Evolutionary conservation across 2,329 filamentous ascomycete species (phyloP).

Genomic region (Didymella exigua): DNA sequence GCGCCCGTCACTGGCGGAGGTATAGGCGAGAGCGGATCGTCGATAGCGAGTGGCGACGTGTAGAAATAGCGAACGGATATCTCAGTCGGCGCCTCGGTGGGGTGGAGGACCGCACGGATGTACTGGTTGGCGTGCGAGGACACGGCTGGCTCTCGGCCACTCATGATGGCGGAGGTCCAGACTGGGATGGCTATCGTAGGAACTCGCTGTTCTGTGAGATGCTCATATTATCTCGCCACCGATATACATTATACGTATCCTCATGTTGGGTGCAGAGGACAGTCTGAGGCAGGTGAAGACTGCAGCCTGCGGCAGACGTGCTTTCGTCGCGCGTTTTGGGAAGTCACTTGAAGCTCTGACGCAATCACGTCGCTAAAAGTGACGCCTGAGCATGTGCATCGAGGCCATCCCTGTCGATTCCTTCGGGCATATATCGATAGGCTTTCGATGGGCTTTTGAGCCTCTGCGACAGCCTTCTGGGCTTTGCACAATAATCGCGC

Average conservation of each 20-base stretch:
- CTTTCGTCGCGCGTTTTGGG: slow-evolving; percentile 19
- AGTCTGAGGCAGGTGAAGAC: slow-evolving; percentile 14
- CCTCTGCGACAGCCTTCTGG: not conserved
- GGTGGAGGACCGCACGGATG: slow-evolving; percentile 53
- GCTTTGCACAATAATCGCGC: not conserved
- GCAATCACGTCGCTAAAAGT: slow-evolving; percentile 33
- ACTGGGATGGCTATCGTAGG: not conserved
- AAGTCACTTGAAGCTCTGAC: slow-evolving; percentile 35
- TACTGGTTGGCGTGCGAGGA: slow-evolving; percentile 50
- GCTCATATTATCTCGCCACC: slow-evolving; percentile 24
- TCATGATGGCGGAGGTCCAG: slow-evolving; percentile 27
- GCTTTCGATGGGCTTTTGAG: slow-evolving; percentile 5
- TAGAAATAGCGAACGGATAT: slow-evolving; percentile 72
- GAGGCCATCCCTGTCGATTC: slow-evolving; percentile 1
- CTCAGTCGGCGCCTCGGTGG: slow-evolving; percentile 40
- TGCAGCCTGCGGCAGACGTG: slow-evolving; percentile 26
- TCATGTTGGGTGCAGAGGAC: slow-evolving; percentile 14
- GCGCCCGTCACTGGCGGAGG: slow-evolving; percentile 58
- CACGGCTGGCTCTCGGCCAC: slow-evolving; percentile 28
- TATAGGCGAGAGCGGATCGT: slow-evolving; percentile 80
- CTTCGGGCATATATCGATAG: slow-evolving; percentile 3
- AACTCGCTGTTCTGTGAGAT: not conserved
- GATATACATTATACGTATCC: slow-evolving; percentile 5
- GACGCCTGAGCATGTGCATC: slow-evolving; percentile 24
- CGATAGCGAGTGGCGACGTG: slow-evolving; percentile 78